Conservation (phyloP, 306 rosid species). For the Quercus glauca region DNA sequence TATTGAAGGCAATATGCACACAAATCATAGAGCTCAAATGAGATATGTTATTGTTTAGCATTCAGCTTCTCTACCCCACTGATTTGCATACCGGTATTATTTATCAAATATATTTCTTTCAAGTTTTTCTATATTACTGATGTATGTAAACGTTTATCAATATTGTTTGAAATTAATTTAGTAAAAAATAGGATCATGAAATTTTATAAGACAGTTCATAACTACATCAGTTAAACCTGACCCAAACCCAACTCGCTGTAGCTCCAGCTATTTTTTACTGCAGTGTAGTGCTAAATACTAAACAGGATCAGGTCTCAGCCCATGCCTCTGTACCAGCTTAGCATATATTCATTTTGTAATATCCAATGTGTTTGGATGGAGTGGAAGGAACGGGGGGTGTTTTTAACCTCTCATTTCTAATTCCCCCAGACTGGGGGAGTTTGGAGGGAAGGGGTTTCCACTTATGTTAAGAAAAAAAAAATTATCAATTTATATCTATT, state of each 20-base stretch:
- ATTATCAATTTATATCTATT: background rate
- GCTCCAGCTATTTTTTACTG: background rate
- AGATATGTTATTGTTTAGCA: background rate
- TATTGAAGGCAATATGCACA: background rate
- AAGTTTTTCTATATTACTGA: background rate
- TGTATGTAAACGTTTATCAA: too few species aligned
- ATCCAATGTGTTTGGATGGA: background rate
- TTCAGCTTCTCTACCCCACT: background rate
- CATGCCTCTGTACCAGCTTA: background rate
- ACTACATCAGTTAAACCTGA: background rate
- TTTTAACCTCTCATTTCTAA: too few species aligned
- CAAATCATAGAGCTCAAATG: background rate
- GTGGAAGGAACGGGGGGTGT: too few species aligned
- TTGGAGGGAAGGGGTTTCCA: too few species aligned
- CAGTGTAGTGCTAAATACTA: background rate
- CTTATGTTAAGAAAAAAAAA: too few species aligned
- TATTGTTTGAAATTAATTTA: background rate
- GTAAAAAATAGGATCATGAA: background rate
- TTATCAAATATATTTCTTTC: background rate
- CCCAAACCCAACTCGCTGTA: background rate
- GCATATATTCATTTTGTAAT: background rate
- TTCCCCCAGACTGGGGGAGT: too few species aligned
- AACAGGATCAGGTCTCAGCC: background rate
- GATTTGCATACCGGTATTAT: background rate
- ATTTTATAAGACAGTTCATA: background rate